These are phyloP conservation scores for Cryphonectria parasitica DNA, from an alignment of 2,329 filamentous ascomycete species.

Conservation along the genomic window DNA sequence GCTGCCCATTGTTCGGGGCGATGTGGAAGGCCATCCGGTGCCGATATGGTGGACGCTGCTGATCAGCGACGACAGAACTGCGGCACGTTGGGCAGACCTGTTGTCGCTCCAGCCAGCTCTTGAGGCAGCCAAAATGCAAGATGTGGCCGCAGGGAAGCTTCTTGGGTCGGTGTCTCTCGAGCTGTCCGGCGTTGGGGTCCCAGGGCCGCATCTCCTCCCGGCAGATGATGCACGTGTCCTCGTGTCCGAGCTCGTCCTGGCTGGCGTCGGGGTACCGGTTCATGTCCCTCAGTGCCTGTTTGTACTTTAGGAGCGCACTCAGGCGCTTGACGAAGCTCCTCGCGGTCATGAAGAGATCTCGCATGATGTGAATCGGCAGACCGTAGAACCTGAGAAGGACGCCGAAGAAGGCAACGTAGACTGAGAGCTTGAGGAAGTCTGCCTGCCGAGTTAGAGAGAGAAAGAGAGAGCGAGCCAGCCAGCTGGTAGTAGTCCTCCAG, in stretches of 20 bases:
- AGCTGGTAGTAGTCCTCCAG: neutral
- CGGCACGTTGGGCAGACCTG: conserved; percentile 97
- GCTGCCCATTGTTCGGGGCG: conserved; percentile 39
- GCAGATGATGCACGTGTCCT: conserved; percentile 97
- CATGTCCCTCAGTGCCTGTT: conserved; percentile 92
- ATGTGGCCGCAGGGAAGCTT: conserved; percentile 97
- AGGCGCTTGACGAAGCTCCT: conserved; percentile 89
- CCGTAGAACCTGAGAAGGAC: conserved; percentile 95
- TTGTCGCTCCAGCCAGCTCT: conserved; percentile 96
- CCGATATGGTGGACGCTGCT: conserved; percentile 35
- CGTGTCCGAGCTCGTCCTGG: conserved; percentile 77
- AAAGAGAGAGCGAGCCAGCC: neutral
- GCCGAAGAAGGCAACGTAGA: conserved; percentile 90
- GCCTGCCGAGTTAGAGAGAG: neutral
- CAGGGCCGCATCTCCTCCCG: conserved; percentile 93
- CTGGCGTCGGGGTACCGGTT: conserved; percentile 92
- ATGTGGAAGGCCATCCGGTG: conserved; percentile 41
- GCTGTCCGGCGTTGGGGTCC: conserved; percentile 66
- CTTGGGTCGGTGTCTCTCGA: conserved; percentile 87
- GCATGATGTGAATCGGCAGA: conserved; percentile 93
- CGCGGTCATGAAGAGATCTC: conserved; percentile 92
- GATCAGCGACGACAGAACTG: conserved; percentile 74
- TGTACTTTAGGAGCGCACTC: conserved; percentile 85
- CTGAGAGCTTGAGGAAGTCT: conserved; percentile 89
- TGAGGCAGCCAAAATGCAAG: conserved; percentile 89